Evolutionary conservation across 257 asterid genomes (phyloP), one percentile per base, ranked within the genome.

Genomic region (Solanum chiquidenum): DNA sequence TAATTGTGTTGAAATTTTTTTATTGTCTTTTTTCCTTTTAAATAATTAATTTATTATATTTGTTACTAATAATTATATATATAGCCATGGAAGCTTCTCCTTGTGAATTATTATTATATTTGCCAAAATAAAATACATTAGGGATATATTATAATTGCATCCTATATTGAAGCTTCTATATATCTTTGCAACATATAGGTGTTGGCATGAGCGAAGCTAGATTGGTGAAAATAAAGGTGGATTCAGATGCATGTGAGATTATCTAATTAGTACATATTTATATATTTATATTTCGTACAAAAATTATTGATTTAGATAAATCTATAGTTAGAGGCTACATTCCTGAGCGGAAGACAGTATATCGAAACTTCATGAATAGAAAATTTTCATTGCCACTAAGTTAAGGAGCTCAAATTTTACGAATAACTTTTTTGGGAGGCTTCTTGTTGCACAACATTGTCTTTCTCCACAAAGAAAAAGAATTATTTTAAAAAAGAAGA

Each of bases 31-130:
- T 44, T 46, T 0, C 29, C 21, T 71, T 9, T 31, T 13, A 31
- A n/a, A 23, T n/a, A 35, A 73, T 35, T 4, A 73, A 34, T 71
- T 69, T 34, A 71, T 3, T 27, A 13, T 69, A 71, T 23, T 76
- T 76, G 6, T 40, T 25, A 3, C 6, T 52, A 52, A 52, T 52
- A 11, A 6, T 75, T 6, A 23, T 6, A 37, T 35, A 9, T 27
- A 25, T 44, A 46, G 85, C 29, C 42, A 46, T 46, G 40, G 85
- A 80, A 80, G 85, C 69, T 80, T 80, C 85, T 80, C 8, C 66
- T 9, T n/a, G 9, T 79, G 84, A 44, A 80, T 80, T 31, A 29
- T 80, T 80, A 80, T 44, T 4, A 77, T 42, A 42, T 73, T 73
- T 73, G 49, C 5, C 49, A 73, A 35, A 21, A 42, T 42, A 34